Base-by-base conservation (phyloP, 176 grass and related monocot species). In the Ensete glaucum region DNA sequence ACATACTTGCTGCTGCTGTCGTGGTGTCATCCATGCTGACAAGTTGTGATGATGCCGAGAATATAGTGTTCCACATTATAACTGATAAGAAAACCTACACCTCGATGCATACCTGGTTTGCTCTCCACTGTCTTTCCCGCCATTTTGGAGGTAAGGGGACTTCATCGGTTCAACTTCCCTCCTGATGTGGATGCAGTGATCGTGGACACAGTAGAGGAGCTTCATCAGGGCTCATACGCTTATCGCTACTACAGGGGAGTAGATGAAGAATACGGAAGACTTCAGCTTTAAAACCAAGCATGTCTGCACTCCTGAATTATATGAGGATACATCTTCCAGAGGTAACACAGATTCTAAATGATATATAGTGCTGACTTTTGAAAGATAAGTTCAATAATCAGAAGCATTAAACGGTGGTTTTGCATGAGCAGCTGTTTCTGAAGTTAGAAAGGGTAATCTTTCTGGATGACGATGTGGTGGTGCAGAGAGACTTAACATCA, bases 21-120 rank as follows among this genome's bases (percentile, higher is more conserved):
- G 88, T 71, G 23, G 85, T 99, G 62, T 72, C 86, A 19, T 99
- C 96, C 21, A 74, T 86, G 25, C 77, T 79, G 13, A 59, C 71
- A 55, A 87, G 86, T 86, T 82, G 90, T 48, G 74, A 29, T 56
- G 62, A 87, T 20, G 84, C 86, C n/a, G 58, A 69, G 48, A 88
- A 82, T 73, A 65, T 99, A 71, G 91, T 94, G 82, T 89, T 99
- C 76, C 96, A 99, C 81, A 79, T 99, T 73, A 73, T 99, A 71
- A 99, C 96, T 14, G 86, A 99, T 79, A 99, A 88, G 84, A 94
- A 91, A 83, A 95, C 83, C 68, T 95, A 89, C 65, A 81, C 86
- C 16, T 75, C 90, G 23, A 94, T 99, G 91, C 91, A 99, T 74
- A 78, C 91, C 54, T 99, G 96, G 96, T 99, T 99, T 81, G 88